Conservation (phyloP, 352 stramenopile genomes). For the Phytophthora meadii region DNA sequence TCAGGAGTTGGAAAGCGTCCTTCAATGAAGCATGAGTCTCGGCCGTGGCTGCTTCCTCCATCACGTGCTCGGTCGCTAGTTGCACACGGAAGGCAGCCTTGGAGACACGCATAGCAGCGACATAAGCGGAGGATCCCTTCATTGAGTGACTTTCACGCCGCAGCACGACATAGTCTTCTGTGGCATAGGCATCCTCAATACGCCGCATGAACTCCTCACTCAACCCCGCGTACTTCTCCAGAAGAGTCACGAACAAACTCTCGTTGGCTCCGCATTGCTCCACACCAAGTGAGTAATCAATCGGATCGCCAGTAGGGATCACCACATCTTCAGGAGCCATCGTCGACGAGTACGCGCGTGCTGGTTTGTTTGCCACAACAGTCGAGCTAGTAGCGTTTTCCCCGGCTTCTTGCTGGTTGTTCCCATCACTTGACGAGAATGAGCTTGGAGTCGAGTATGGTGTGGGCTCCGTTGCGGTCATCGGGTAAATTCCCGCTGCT, state of each 20-base stretch:
- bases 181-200: slow-evolving; percentile 69
- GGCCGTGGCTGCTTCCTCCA: slow-evolving; percentile 53
- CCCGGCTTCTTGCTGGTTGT: slow-evolving; percentile 28
- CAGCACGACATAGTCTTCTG: slow-evolving; percentile 66
- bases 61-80: slow-evolving; percentile 77
- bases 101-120: slow-evolving; percentile 82
- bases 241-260: slow-evolving; percentile 80
- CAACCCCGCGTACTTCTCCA: slow-evolving; percentile 80
- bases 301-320: slow-evolving; percentile 79
- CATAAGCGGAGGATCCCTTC: slow-evolving; percentile 89
- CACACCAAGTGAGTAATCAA: slow-evolving; percentile 83
- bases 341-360: slow-evolving; percentile 53
- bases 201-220: slow-evolving; percentile 81
- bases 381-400: slow-evolving; percentile 36
- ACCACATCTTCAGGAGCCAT: slow-evolving; percentile 69
- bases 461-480: slow-evolving; percentile 24
- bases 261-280: slow-evolving; percentile 86
- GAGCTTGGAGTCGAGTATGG: slow-evolving; percentile 21
- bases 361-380: slow-evolving; percentile 37
- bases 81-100: slow-evolving; percentile 86
- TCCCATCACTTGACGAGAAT: slow-evolving; percentile 31
- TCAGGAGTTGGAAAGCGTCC: slow-evolving; percentile 65
- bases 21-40: slow-evolving; percentile 49
- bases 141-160: slow-evolving; percentile 83
- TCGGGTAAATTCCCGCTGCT: slow-evolving; percentile 44